Base-by-base conservation (phyloP, 805 yeast genomes). In the Candida ovalis region DNA sequence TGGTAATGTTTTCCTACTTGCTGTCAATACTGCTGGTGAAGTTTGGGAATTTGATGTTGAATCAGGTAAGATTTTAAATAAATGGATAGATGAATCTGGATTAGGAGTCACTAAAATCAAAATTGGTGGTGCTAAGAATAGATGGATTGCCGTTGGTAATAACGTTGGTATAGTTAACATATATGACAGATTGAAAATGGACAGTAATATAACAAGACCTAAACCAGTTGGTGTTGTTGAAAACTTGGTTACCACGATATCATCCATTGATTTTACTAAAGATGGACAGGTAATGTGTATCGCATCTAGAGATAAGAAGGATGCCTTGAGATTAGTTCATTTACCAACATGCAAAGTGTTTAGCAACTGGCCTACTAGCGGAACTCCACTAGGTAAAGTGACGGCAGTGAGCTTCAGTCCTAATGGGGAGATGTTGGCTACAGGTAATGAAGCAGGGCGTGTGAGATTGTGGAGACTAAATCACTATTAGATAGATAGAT, bases 321-420 rank as follows among this genome's bases (percentile, higher is more conserved):
- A 94, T 66, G 88, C 97, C 3, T 72, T 94, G 51, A 78, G 91
- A 60, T 65, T 94, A 54, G 91, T 89, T 12, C 98, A 94, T 63
- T 68, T 92, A 48, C 96, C 97, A 21, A 77, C 87, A 23, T 88
- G 92, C 54, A 79, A 88, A 18, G 96, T 88, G 6, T 94, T 83
- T 69, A 75, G 83, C 43, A 94, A 94, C 72, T 94, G 99, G 99
- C 99, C 99, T 17, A 94, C 98, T 1, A 83, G 92, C 45, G 90
- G 90, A 5, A 92, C 99, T 0, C 98, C 99, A 10, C 76, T 94
- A 56, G 99, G 99, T n/a, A 82, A 85, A 56, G 97, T 94, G 30
- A 88, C 97, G 0, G 68, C 83, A 17, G 84, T 82, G 2, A 78
- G 81, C 15, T 92, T 92, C 67, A 82, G 95, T 39, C 89, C 94